These are phyloP conservation scores for Chytriomyces hyalinus DNA, from an alignment of 192 early-diverging fungal genomes.

Conservation along the genomic window DNA sequence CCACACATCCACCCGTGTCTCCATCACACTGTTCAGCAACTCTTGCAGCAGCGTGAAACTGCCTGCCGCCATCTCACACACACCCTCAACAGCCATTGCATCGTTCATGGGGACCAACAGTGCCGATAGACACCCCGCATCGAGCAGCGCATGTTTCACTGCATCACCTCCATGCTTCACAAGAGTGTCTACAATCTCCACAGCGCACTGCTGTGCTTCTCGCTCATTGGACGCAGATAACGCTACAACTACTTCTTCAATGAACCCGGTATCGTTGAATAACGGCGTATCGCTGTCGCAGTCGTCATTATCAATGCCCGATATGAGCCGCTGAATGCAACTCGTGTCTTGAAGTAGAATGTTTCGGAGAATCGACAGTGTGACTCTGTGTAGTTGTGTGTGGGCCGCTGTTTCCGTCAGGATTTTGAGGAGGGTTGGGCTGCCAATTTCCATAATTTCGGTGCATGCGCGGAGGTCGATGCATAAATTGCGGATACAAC, in stretches of 20 bases:
- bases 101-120: slow-evolving; percentile 17
- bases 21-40: not conserved
- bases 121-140: slow-evolving; percentile 29
- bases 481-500: slow-evolving; percentile 28
- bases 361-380: slow-evolving; percentile 26
- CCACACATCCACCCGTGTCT: slow-evolving; percentile 7
- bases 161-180: slow-evolving; percentile 3
- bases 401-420: slow-evolving; percentile 1
- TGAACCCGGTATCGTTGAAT: not conserved
- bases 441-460: not conserved
- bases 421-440: not conserved
- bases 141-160: slow-evolving; percentile 6
- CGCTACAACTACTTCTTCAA: slow-evolving; percentile 27
- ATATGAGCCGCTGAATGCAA: not conserved
- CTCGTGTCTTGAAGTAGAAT: slow-evolving; percentile 7
- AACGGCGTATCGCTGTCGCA: not conserved
- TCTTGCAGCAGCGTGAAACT: slow-evolving; percentile 5
- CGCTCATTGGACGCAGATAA: slow-evolving; percentile 7
- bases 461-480: slow-evolving; percentile 20
- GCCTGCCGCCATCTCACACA: slow-evolving; percentile 2
- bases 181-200: slow-evolving; percentile 23
- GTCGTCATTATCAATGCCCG: not conserved
- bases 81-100: not conserved
- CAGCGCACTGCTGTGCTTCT: slow-evolving; percentile 19
- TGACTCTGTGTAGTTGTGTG: not conserved